phyloP scores from a whole-genome alignment of 805 yeast species.

The Yamadazyma paraphyllophila region DNA sequence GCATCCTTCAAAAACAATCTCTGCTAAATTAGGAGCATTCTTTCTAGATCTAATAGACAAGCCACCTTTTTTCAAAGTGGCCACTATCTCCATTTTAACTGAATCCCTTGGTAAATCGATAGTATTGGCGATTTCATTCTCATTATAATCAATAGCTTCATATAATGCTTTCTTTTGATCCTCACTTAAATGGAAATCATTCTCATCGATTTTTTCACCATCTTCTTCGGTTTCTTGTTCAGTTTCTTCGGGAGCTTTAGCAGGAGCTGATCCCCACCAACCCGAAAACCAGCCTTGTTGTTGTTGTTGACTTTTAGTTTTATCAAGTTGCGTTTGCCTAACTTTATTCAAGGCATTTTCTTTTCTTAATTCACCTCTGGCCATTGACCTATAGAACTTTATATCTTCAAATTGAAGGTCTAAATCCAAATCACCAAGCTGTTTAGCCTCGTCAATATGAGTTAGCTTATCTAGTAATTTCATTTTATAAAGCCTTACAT shows the following conservation, averaged over 20 bases:
- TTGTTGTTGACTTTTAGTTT: constrained; percentile 7
- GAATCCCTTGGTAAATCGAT: constrained; percentile 72
- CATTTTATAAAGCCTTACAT: constrained; percentile 65
- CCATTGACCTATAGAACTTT: constrained; percentile 78
- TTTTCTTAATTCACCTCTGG: constrained; percentile 63
- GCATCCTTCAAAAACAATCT: constrained; percentile 80
- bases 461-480: constrained; percentile 41
- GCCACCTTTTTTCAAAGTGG: constrained; percentile 75
- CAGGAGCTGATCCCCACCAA: constrained; percentile 53
- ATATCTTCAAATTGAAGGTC: constrained; percentile 73
- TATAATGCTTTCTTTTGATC: constrained; percentile 88
- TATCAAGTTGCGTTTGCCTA: constrained; percentile 13
- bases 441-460: constrained; percentile 27
- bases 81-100: constrained; percentile 61
- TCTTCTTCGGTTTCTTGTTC: not conserved
- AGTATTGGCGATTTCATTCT: constrained; percentile 47
- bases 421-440: constrained; percentile 54
- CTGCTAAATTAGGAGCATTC: constrained; percentile 56
- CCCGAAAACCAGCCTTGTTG: constrained; percentile 64
- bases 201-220: constrained; percentile 11
- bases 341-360: constrained; percentile 36
- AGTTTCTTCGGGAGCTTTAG: constrained; percentile 8
- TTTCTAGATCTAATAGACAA: constrained; percentile 53
- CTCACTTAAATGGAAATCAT: constrained; percentile 55
- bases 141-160: constrained; percentile 91